Evolutionary conservation across 2,329 filamentous ascomycete genomes (phyloP).

Genomic region (Cytospora chrysosperma): DNA sequence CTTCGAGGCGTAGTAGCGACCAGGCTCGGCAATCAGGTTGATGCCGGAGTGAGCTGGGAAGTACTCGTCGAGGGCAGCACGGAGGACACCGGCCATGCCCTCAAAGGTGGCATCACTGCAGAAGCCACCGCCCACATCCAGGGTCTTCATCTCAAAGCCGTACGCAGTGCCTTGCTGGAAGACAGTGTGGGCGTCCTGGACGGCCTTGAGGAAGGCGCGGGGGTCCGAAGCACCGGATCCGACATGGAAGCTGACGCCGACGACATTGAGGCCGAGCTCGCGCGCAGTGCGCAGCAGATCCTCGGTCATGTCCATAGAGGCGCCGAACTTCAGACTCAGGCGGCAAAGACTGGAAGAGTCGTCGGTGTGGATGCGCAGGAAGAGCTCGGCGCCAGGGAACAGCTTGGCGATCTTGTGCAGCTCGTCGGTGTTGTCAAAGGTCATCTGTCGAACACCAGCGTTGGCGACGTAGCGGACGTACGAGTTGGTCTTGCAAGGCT

Average conservation of each 20-base stretch:
- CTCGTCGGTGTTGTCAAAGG: conserved; percentile 97
- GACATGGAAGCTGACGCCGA: conserved; percentile 97
- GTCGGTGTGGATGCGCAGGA: conserved; percentile 91
- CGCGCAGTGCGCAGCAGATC: conserved; percentile 77
- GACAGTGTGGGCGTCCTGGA: conserved; percentile 81
- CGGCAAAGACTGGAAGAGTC: conserved; percentile 93
- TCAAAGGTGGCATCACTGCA: conserved; percentile 82
- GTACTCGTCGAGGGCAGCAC: conserved; percentile 77
- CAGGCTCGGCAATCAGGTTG: conserved; percentile 91
- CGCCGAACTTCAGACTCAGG: conserved; percentile 96
- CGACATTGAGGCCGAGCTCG: conserved; percentile 81
- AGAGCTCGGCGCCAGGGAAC: conserved; percentile 86
- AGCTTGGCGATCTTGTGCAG: conserved; percentile 95
- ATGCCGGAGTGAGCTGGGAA: conserved; percentile 73
- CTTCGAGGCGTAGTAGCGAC: conserved; percentile 89
- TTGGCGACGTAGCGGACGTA: conserved; percentile 88
- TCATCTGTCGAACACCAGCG: conserved; percentile 93
- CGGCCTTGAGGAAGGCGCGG: conserved; percentile 85
- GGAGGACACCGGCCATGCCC: conserved; percentile 78
- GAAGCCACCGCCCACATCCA: conserved; percentile 95
- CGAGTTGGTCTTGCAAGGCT: conserved; percentile 99
- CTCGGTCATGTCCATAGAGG: conserved; percentile 77
- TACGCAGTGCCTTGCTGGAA: conserved; percentile 79
- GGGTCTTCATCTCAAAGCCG: conserved; percentile 78
- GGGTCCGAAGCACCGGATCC: conserved; percentile 95